Base-by-base conservation (phyloP, 257 asterid genomes). In the Anisodus tanguticus region DNA sequence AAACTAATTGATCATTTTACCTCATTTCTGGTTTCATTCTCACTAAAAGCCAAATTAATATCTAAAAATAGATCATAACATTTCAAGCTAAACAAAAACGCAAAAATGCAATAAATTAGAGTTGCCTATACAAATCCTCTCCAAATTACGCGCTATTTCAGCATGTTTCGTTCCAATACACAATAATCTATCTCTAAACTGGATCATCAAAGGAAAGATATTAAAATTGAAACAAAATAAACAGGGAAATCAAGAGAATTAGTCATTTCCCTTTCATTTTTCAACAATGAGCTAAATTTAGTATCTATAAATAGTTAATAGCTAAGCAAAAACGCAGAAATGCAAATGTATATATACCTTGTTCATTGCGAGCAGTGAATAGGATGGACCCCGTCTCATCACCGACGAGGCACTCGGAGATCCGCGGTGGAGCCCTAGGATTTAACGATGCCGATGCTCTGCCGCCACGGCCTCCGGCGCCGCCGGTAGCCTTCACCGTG, bases 311-410 rank as follows among this genome's bases (percentile, higher is more conserved):
- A 58, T 7, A 58, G 64, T 16, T 2, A 58, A 58, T 8, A 16
- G 26, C 64, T 37, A 37, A 10, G 13, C n/a, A 41, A 37, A 70
- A 70, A 70, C 43, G 9, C 9, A 59, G 5, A 81, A 31, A 47
- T 17, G 13, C 83, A 79, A 1, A 15, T 5, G 70, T 4, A 37
- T n/a, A 51, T 47, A 51, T 31, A 89, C 90, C 85, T 79, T 87
- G 92, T 31, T 86, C 89, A 71, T 88, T 89, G 8, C 90, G 88
- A 39, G 89, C 90, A 49, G 90, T 89, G 82, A 88, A 87, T 68
- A 88, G 69, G 62, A 89, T 85, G 55, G 83, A 31, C 47, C 86
- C 90, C 45, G 90, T 89, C 37, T 88, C 90, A 64, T 89, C 89
- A 79, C 92, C 89, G 15, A 89, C 79, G 6, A 87, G 86, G 83